Evolutionary conservation across 495 filamentous ascomycete species (phyloP), one percentile per base, ranked within the genome.

Genomic region (Daldinia childiae): DNA sequence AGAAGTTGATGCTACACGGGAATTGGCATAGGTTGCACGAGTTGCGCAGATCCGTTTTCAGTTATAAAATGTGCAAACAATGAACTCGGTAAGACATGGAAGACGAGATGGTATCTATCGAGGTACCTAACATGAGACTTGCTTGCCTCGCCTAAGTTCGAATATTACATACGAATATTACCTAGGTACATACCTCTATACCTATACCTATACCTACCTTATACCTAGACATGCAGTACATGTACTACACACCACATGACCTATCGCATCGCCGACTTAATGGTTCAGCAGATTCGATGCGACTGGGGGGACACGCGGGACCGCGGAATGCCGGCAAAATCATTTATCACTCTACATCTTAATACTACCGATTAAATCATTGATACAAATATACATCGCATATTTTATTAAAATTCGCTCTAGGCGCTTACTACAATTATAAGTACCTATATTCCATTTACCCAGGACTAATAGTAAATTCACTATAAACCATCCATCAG

Each of bases 231-330:
- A 36, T 14, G 34, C 34, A 24, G 39, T 41, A 41, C 39, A 41
- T 41, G 39, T 17, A 17, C 15, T 7, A 27, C 24, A n/a, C 34
- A 57, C 61, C 69, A 72, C 64, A 68, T 72, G 69, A 72, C 55
- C 54, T 50, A 17, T 58, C 59, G 34, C 43, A 48, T 67, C 52
- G 14, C 69, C 69, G 32, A 59, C 52, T 55, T 14, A 55, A 39
- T 52, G 69, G 69, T 59, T 64, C 64, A 50, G 64, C 55, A 32
- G 24, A 41, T 41, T 15, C 14, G 39, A 41, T 41, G 15, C 39
- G 39, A 41, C 39, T 41, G n/a, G 39, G 39, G 39, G 39, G 39
- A 11, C 39, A 41, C 39, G 39, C 14, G 39, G 39, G n/a, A 19
- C 15, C 54, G 21, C 64, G 56, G 64, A 62, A 57, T 41, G 34